These are phyloP conservation scores for Talaromyces sp. DNA, from an alignment of 2,329 filamentous ascomycete species.

Conservation along the genomic window DNA sequence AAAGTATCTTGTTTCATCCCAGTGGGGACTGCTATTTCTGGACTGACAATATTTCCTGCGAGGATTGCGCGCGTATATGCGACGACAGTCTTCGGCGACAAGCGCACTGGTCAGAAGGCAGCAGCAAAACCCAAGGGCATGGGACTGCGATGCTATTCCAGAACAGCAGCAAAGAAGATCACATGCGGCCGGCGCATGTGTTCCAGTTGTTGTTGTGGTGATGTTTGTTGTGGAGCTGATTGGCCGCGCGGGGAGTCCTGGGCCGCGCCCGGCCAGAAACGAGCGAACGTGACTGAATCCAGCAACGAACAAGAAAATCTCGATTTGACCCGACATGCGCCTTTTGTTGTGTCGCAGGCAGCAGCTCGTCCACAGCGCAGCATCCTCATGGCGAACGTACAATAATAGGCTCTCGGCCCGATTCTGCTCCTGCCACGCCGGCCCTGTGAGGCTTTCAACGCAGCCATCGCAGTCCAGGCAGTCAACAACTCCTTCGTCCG, in stretches of 20 bases:
- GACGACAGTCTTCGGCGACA: background rate
- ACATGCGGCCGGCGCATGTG: background rate
- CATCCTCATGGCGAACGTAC: background rate
- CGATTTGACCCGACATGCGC: background rate
- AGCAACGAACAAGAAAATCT: background rate
- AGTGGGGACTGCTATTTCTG: background rate
- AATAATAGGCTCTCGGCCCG: background rate
- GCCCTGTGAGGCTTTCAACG: background rate
- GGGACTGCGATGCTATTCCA: background rate
- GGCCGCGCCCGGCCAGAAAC: background rate
- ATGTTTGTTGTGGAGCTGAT: background rate
- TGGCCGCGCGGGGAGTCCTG: background rate
- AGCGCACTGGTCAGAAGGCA: background rate
- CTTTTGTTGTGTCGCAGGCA: slow-evolving; percentile 9
- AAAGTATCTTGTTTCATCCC: background rate
- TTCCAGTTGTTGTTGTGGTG: background rate
- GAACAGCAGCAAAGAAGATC: background rate
- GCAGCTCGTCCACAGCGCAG: background rate
- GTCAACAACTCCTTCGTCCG: slow-evolving; percentile 10
- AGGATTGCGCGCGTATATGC: background rate
- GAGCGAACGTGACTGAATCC: background rate
- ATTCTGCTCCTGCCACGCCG: slow-evolving; percentile 6
- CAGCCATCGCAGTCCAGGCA: background rate
- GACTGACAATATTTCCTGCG: too few relatives aligned
- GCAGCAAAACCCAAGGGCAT: background rate